Conservation (phyloP, 2,329 filamentous ascomycete genomes). For the Zymoseptoria passerinii region DNA sequence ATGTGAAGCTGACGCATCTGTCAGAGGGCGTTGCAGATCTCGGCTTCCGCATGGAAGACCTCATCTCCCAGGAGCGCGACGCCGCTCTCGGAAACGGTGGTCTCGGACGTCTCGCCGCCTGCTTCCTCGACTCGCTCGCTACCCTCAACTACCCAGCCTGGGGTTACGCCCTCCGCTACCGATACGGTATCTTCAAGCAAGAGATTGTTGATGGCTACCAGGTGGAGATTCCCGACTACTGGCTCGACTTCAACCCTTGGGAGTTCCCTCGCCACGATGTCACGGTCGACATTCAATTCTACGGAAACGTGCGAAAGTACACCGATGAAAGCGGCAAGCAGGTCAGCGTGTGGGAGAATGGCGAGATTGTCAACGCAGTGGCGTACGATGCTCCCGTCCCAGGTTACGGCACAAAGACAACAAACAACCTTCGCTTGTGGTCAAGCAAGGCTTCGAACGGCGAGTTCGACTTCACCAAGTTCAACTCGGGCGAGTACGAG, state of each 20-base stretch:
- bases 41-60: constrained; percentile 93
- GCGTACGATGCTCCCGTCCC: constrained; percentile 85
- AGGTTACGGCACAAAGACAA: constrained; percentile 79
- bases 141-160: constrained; percentile 93
- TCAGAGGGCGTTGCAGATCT: constrained; percentile 77
- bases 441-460: constrained; percentile 94
- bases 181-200: constrained; percentile 96
- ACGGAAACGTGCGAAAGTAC: constrained; percentile 70
- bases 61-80: constrained; percentile 91
- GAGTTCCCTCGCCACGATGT: constrained; percentile 95
- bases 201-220: constrained; percentile 98
- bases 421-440: constrained; percentile 95
- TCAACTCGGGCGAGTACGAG: constrained; percentile 97
- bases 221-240: constrained; percentile 96
- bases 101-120: constrained; percentile 86
- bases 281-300: constrained; percentile 95
- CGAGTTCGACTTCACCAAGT: constrained; percentile 99
- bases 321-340: constrained; percentile 65
- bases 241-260: constrained; percentile 99
- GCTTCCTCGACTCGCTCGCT: constrained; percentile 92
- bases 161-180: constrained; percentile 93
- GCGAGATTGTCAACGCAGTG: constrained; percentile 83
- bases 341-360: constrained; percentile 74
- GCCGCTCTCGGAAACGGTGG: constrained; percentile 94
- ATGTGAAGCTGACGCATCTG: constrained; percentile 8